Evolutionary conservation across 495 filamentous ascomycete species (phyloP).

Genomic region (Immersiella caudata): DNA sequence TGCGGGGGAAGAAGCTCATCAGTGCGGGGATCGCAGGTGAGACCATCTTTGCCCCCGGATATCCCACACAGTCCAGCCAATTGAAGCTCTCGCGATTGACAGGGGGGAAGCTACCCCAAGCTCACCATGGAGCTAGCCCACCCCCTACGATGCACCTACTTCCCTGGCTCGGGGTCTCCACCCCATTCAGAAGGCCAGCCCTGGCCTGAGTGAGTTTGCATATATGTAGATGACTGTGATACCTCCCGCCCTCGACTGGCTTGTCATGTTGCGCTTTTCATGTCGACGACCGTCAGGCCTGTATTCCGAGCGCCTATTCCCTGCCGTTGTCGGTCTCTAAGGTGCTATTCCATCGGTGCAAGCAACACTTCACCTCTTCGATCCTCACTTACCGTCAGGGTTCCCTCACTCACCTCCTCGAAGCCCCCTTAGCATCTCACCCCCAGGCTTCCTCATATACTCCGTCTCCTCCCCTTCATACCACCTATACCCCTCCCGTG

Average conservation of each 20-base stretch:
- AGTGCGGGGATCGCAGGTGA: not conserved
- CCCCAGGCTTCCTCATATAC: no score
- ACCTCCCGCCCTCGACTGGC: not conserved
- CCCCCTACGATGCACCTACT: not conserved
- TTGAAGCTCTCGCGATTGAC: not conserved
- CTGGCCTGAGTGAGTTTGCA: not conserved
- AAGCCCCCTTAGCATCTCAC: no score
- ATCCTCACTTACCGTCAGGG: no score
- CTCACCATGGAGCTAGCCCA: not conserved
- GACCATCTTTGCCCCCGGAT: not conserved
- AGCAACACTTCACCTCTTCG: not conserved
- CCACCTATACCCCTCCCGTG: no score
- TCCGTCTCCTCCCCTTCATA: no score
- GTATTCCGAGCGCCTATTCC: not conserved
- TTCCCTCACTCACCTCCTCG: no score
- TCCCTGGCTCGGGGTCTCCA: not conserved
- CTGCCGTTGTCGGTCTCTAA: no score
- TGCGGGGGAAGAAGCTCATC: not conserved
- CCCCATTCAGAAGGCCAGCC: not conserved
- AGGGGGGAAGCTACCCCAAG: not conserved
- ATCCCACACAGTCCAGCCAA: not conserved
- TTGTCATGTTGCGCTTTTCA: not conserved
- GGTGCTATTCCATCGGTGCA: no score
- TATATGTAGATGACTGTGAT: not conserved
- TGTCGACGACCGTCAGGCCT: not conserved